Base-by-base conservation (phyloP, 805 yeast genomes). In the Tetrapisispora pingtungensis region DNA sequence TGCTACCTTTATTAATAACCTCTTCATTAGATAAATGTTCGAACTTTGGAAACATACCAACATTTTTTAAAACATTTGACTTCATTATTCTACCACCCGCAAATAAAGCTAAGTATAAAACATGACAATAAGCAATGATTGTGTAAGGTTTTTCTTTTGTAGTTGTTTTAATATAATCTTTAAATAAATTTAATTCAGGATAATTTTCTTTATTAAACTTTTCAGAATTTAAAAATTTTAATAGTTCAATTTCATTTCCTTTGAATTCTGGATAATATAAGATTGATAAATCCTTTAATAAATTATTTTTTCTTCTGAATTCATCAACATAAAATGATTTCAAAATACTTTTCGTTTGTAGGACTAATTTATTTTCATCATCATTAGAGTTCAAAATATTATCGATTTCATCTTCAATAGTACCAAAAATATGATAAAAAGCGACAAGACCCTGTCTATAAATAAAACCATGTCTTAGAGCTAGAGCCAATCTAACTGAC, bases 71-170 rank as follows among this genome's bases (percentile, higher is more conserved):
- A 26, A 85, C 64, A 15, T 79, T 74, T 0, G 88, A 78, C 47
- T 81, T 68, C 77, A 86, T 72, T 30, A 85, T 70, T 49, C 80
- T 71, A 15, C 94, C 95, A 41, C 95, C 95, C 1, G 95, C 95
- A 67, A 85, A 85, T 41, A 85, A 71, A 0, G 93, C 95, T 57
- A 85, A 66, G 64, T 85, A 85, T 77, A 85, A 73, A 40, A 84
- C 93, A 59, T 85, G 95, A 68, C 86, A 77, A 62, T 85, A 85
- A 5, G 95, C 93, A 39, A 85, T 68, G 32, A 85, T 62, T 18
- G 84, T 62, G 52, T 82, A 76, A 7, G 95, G 95, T 56, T 81
- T 80, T 37, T 73, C 78, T 36, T 57, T 57, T 31, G 82, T 73
- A 8, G 70, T 71, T 40, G 65, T 59, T 33, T 68, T 64, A 45